These are phyloP conservation scores for Zopfia rhizophila DNA, from an alignment of 2,329 filamentous ascomycete species.

Conservation along the genomic window DNA sequence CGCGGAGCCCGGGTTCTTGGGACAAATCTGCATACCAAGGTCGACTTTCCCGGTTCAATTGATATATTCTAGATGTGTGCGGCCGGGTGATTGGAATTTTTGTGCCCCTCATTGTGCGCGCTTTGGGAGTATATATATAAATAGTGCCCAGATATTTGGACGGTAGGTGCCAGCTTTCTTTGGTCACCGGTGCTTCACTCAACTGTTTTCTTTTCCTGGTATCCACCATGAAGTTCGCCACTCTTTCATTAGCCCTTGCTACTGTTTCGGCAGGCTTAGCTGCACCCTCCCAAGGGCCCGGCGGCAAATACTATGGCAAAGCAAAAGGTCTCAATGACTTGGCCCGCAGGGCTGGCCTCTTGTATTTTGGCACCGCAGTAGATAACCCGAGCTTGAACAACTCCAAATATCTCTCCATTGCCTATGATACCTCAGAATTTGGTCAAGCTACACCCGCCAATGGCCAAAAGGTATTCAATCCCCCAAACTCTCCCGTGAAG, in stretches of 20 bases:
- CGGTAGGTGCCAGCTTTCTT: too few species aligned
- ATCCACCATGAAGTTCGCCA: slow-evolving; percentile 38
- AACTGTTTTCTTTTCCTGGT: neutral
- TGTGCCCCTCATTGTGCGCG: slow-evolving; percentile 8
- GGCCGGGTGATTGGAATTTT: slow-evolving; percentile 21
- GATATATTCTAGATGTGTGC: slow-evolving; percentile 21
- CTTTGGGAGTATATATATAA: slow-evolving; percentile 21
- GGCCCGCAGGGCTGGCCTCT: slow-evolving; percentile 65
- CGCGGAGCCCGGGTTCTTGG: slow-evolving; percentile 1
- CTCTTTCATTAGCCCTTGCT: slow-evolving; percentile 22
- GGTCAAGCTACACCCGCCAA: slow-evolving; percentile 74
- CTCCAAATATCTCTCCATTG: slow-evolving; percentile 64
- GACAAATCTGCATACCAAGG: neutral
- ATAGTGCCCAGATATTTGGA: neutral
- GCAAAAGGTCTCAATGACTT: slow-evolving; percentile 60
- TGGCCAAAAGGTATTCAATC: too few species aligned
- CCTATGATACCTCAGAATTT: slow-evolving; percentile 67
- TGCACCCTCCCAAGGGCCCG: slow-evolving; percentile 24
- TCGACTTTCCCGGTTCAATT: slow-evolving; percentile 29
- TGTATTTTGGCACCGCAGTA: slow-evolving; percentile 68
- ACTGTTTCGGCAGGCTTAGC: slow-evolving; percentile 31
- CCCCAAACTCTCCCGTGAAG: too few species aligned
- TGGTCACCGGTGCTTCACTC: too few species aligned
- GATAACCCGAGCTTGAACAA: slow-evolving; percentile 63
- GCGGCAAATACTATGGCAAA: too few species aligned